These are phyloP conservation scores for Brassica carinata DNA, from an alignment of 345 rosid genomes.

Conservation along the genomic window DNA sequence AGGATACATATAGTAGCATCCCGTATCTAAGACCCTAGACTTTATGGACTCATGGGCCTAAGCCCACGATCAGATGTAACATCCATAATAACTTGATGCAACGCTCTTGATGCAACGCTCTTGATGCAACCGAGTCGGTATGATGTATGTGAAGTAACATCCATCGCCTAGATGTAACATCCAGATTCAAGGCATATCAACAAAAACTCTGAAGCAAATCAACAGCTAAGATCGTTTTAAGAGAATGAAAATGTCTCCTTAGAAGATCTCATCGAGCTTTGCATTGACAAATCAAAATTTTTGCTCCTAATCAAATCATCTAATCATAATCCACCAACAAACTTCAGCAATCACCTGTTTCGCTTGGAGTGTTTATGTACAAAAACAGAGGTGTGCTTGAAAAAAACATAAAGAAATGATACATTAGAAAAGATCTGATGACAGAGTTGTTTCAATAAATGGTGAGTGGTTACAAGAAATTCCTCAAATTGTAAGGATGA, in stretches of 20 bases:
- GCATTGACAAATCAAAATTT: constrained; percentile 26
- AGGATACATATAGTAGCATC: no score
- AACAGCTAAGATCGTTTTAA: constrained; percentile 18
- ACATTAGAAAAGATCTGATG: constrained; percentile 24
- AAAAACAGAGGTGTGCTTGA: constrained; percentile 18
- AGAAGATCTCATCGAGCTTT: constrained; percentile 30
- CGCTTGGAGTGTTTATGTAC: constrained; percentile 13
- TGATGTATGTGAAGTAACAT: no score
- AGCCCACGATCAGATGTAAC: no score
- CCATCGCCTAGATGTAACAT: no score
- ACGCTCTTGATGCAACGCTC: no score
- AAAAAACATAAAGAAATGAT: constrained; percentile 2
- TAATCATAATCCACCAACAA: constrained; percentile 19
- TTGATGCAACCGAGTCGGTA: no score
- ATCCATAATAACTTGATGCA: no score
- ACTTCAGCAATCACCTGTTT: constrained; percentile 17
- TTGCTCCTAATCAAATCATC: constrained; percentile 13
- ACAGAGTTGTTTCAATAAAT: constrained; percentile 31
- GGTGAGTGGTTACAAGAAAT: constrained; percentile 38
- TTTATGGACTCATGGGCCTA: no score
- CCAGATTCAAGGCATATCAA: no score
- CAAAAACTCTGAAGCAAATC: constrained; percentile 26
- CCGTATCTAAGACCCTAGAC: no score
- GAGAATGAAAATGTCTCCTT: constrained; percentile 28
- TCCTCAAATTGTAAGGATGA: constrained; percentile 30